Evolutionary conservation across 75 land plant genomes (phyloP), one percentile per base, ranked within the genome.

Genomic region (Selaginella moellendorffii): DNA sequence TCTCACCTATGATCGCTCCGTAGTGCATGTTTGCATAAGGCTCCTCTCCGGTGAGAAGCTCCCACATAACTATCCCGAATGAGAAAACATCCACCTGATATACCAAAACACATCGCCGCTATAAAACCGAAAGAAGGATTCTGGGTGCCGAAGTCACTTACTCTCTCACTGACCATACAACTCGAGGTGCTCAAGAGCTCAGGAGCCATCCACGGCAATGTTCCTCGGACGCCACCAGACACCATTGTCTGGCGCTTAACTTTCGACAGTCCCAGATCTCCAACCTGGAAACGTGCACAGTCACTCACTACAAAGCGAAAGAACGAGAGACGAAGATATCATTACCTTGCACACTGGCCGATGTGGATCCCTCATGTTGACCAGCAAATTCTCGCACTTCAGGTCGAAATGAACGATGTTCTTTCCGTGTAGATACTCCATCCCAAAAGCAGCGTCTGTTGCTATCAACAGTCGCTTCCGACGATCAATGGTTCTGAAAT

Each of bases 121-220:
- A n/a, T n/a, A n/a, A n/a, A n/a, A n/a, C n/a, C n/a, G n/a, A n/a
- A n/a, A n/a, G n/a, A n/a, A n/a, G n/a, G n/a, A n/a, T n/a, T n/a
- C n/a, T n/a, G n/a, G n/a, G n/a, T n/a, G n/a, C n/a, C n/a, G n/a
- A n/a, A n/a, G n/a, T 18, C 2, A 19, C 64, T 59, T 62, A 87
- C 96, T 77, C 83, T 90, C 61, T 90, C 96, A 60, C 87, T 84
- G 31, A 87, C 96, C 64, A 76, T 54, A 31, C 28, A 53, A 66
- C 63, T 78, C 70, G 76, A 80, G 29, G 84, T 87, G 74, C 74
- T 84, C 28, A 90, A 61, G 53, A 90, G 71, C 54, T 90, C 96
- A 29, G 96, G 96, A 2, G 96, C 96, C 91, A 89, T 89, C 91
- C 96, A 89, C n/a, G 90, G 96, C 31, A 89, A 79, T 1, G 96